Evolutionary conservation across 139 green algal genomes (phyloP).

Genomic region (Picochlorum sp.): DNA sequence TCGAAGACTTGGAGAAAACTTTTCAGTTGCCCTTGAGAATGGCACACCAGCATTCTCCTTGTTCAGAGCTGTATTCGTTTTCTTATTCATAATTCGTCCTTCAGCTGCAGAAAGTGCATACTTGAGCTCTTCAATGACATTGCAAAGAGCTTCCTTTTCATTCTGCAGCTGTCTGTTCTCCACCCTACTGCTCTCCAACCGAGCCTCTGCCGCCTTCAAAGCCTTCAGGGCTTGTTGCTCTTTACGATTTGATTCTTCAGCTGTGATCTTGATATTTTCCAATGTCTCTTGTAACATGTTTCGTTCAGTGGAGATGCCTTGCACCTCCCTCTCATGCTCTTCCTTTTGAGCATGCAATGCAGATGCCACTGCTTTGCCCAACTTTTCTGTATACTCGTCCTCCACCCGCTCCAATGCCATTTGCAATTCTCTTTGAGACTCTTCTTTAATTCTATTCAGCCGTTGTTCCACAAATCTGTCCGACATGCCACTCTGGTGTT

Average conservation of each 20-base stretch:
- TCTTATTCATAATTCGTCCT: constrained; percentile 1
- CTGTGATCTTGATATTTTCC: no score
- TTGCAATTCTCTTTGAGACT: neutral
- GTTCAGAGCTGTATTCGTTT: neutral
- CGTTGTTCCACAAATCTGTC: neutral
- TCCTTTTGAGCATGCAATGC: no score
- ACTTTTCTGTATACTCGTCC: no score
- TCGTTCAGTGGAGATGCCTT: no score
- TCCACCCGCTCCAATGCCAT: no score
- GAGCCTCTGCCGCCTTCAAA: neutral
- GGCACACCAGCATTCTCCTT: neutral
- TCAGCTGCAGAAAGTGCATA: neutral
- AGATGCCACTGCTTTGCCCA: no score
- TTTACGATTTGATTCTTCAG: no score
- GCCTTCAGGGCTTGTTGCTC: neutral
- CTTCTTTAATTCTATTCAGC: neutral
- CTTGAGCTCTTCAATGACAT: neutral
- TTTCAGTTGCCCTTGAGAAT: no score
- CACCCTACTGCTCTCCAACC: neutral
- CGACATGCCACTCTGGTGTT: neutral
- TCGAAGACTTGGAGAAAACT: no score
- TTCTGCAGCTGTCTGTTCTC: neutral
- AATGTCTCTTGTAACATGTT: no score
- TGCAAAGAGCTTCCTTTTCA: constrained; percentile 1
- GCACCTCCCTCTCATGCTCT: no score